Percentiles rank a stretch among this genome's conserved stretches.
Evolutionary conservation across 176 grass and related monocot species (phyloP).

Genomic region (Alloteropsis semialata): DNA sequence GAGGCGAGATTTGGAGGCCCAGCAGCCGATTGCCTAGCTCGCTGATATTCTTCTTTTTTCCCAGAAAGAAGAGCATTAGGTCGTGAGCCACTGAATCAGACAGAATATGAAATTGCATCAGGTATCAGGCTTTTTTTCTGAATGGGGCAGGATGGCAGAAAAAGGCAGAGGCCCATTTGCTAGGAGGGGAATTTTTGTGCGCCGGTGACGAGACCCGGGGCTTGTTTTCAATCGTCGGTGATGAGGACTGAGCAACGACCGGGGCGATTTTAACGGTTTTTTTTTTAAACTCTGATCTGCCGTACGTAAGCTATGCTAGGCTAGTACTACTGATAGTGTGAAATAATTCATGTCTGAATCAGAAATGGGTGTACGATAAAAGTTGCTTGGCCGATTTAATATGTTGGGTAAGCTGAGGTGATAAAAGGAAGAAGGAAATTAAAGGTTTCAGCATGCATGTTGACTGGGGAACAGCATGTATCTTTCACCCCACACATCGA

Average conservation of each 20-base stretch:
- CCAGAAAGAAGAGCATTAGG: background rate
- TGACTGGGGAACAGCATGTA: no score
- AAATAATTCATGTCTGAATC: background rate
- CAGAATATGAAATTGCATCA: background rate
- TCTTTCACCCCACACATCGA: background rate
- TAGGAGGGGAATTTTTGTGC: background rate
- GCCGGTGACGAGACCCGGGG: constrained; percentile 16
- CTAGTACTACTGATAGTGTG: background rate
- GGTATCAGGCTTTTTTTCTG: background rate
- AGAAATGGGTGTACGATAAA: background rate
- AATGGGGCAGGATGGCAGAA: background rate
- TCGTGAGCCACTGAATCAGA: no score
- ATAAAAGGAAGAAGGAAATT: background rate
- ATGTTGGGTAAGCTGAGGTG: background rate
- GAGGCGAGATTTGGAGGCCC: constrained; percentile 1
- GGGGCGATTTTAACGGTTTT: background rate
- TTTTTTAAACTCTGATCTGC: background rate
- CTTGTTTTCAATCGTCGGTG: constrained; percentile 5
- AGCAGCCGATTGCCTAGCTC: background rate
- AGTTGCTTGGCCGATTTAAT: background rate
- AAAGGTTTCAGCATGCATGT: background rate
- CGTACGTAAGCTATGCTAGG: background rate
- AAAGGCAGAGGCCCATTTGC: background rate
- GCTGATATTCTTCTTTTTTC: background rate
- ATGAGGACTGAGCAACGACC: constrained; percentile 31